Evolutionary conservation across 2,329 filamentous ascomycete species (phyloP), one percentile per base, ranked within the genome.

Genomic region (Diaporthe sp.): DNA sequence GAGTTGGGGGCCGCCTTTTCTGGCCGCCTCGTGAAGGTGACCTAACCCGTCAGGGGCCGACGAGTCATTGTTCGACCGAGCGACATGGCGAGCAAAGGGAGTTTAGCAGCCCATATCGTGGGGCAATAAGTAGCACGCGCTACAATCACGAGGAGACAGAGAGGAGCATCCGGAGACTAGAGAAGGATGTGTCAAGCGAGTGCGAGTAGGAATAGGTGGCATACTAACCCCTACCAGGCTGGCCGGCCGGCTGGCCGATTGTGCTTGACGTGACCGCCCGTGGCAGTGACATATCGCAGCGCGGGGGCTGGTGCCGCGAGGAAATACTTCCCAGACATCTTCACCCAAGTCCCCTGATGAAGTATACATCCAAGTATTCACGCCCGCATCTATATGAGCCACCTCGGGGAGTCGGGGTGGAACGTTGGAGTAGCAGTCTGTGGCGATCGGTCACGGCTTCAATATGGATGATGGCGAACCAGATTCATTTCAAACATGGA

Each of bases 21-120:
- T 65, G 61, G 61, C 61, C 61, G 61, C 61, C 61, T 50, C 61
- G 61, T 66, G 42, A 66, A 44, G 61, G n/a, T n/a, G n/a, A n/a
- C n/a, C n/a, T 37, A 66, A 66, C 61, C 42, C 51, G 61, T 66
- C 61, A 66, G 42, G 61, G 61, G 61, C 61, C 61, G 61, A 66
- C 61, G 61, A 66, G 61, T 66, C 61, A 66, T 66, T 66, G 61
- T 66, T 66, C 61, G 44, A 66, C 61, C 61, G 61, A 66, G 44
- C 61, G 61, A 50, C 30, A 66, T 50, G 27, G 61, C 61, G 61
- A 66, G 44, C 42, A 47, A 66, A 44, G 32, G 42, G 10, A n/a
- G n/a, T n/a, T n/a, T n/a, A 51, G 47, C 7, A 50, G 44, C 30
- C 30, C 61, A 35, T 66, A 47, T 25, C 61, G 44, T 50, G 61